Evolutionary conservation across 176 grass and related monocot genomes (phyloP).

Genomic region (Cocos nucifera): DNA sequence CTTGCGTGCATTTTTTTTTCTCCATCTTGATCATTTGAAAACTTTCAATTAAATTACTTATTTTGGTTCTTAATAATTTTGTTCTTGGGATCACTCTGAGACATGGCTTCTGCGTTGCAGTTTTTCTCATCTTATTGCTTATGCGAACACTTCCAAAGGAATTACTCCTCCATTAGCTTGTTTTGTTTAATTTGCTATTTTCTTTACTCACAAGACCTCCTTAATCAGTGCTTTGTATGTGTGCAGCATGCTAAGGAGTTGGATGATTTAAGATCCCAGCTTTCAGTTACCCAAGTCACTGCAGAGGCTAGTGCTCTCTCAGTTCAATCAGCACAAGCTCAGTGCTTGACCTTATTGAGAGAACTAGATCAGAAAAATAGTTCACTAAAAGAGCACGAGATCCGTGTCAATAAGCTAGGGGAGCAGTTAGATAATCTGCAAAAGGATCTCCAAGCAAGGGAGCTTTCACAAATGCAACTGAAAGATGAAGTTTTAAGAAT

Average conservation of each 20-base stretch:
- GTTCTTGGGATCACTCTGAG: no score
- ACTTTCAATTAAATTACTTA: no score
- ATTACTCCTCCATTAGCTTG: no score
- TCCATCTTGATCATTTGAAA: no score
- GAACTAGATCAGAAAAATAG: slow-evolving; percentile 68
- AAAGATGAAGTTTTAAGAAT: slow-evolving; percentile 64
- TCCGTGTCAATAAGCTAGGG: slow-evolving; percentile 52
- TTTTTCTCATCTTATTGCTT: no score
- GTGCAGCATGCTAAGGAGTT: slow-evolving; percentile 54
- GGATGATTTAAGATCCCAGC: slow-evolving; percentile 53
- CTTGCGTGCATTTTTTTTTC: no score
- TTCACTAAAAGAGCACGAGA: slow-evolving; percentile 53
- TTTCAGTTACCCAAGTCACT: slow-evolving; percentile 55
- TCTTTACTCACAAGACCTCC: no score
- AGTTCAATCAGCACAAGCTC: slow-evolving; percentile 52
- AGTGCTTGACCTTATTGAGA: slow-evolving; percentile 50
- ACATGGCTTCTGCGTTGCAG: no score
- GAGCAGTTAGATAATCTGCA: slow-evolving; percentile 66
- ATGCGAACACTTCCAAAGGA: no score
- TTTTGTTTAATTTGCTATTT: no score
- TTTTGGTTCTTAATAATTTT: no score
- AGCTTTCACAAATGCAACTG: slow-evolving; percentile 60
- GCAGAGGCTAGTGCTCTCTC: slow-evolving; percentile 70
- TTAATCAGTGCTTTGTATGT: background rate
- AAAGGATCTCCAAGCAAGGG: slow-evolving; percentile 52